Base-by-base conservation (phyloP, 2,329 filamentous ascomycete genomes). In the Cylindrodendrum hubeiense region DNA sequence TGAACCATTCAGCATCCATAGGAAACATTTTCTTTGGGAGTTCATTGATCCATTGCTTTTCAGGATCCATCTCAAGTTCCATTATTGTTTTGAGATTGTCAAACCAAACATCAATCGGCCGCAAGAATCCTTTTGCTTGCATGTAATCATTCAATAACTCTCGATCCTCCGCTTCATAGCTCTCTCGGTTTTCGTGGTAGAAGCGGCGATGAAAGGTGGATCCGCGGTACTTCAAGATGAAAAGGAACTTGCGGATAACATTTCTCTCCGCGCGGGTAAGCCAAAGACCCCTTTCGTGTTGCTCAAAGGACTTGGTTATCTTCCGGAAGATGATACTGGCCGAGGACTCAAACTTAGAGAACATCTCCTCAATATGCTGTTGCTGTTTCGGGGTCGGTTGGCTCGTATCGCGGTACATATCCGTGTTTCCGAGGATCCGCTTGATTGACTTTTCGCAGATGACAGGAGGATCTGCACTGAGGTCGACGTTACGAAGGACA, bases 191-290 rank as follows among this genome's bases (percentile, higher is more conserved):
- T 13, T 80, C 72, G 54, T 79, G 75, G 51, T 78, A 73, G 70
- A 78, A 83, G 2, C 79, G 76, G 17, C 61, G 53, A 65, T 77
- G 74, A 34, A 81, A 80, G 5, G 51, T 65, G 2, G 71, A 71
- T 19, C 74, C 73, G 15, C 82, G 79, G 60, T 83, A 84, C 61
- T 82, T 81, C 70, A 84, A 77, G 17, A 84, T 71, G 64, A 83
- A 84, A 5, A 83, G 74, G 54, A 83, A 83, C 59, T 83, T 84
- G 53, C 82, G 80, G 24, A 84, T 47, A 5, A 73, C 51, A 65
- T 84, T 75, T 55, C 71, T 70, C 44, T 81, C 75, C 1, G 54
- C 34, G 5, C 79, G 75, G 4, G 67, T 73, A 3, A 82, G 60
- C 55, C 68, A 69, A 4, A 82, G 63, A 54, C 60, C 67, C 8